phyloP scores from a whole-genome alignment of 2,329 filamentous ascomycete species.

The Penicillium sp. region DNA sequence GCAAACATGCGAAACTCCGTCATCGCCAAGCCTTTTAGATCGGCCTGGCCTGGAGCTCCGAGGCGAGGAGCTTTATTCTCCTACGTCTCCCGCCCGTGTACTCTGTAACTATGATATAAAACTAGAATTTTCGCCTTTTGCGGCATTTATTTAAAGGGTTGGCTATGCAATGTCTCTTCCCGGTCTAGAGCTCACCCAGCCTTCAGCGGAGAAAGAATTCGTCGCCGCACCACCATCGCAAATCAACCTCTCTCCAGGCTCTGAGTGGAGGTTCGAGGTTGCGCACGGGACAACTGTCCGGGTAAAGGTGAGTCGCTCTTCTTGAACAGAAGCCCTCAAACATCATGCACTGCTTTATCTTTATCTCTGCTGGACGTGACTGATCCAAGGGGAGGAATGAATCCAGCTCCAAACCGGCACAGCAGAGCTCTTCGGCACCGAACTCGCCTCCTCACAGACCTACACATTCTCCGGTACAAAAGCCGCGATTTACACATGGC shows the following conservation, averaged over 20 bases:
- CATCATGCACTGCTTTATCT: background rate
- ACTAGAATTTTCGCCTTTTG: background rate
- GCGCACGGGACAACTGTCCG: constrained; percentile 58
- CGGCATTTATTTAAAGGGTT: background rate
- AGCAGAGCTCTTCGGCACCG: constrained; percentile 93
- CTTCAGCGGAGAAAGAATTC: constrained; percentile 55
- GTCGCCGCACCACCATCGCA: constrained; percentile 47
- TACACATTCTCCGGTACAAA: constrained; percentile 85
- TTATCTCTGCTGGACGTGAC: background rate
- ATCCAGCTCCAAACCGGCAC: constrained; percentile 73
- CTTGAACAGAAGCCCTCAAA: background rate
- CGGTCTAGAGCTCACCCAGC: constrained; percentile 71
- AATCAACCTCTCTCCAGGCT: constrained; percentile 65
- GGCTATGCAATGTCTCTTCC: constrained; percentile 69
- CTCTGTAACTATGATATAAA: background rate
- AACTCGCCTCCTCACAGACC: constrained; percentile 78
- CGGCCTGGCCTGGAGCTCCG: background rate
- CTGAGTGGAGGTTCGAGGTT: constrained; percentile 81
- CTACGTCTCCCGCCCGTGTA: background rate
- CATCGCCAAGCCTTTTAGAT: constrained; percentile 19
- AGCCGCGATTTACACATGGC: constrained; percentile 89
- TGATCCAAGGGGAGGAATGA: constrained; percentile 17
- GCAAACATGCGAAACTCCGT: constrained; percentile 31
- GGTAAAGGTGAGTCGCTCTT: constrained; percentile 52
- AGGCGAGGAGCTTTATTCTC: background rate